Evolutionary conservation across 1,284 basidiomycete species (phyloP).

Genomic region (Neotropicomus parvogracilis): DNA sequence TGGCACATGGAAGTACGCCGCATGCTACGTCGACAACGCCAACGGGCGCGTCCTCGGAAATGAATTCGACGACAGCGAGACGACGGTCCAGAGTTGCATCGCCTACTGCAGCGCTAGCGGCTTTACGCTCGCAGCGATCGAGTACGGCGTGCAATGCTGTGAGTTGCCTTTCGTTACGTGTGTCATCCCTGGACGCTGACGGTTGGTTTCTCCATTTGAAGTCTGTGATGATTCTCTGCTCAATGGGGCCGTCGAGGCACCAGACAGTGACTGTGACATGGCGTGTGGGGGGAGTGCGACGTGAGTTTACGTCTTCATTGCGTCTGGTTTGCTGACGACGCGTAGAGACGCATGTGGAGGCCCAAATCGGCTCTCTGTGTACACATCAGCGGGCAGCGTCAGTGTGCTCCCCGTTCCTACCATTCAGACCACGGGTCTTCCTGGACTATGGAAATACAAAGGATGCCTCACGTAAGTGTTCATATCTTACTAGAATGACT

Average conservation of each 20-base stretch:
- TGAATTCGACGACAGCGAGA: constrained; percentile 29
- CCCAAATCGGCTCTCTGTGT: constrained; percentile 64
- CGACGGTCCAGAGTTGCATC: constrained; percentile 49
- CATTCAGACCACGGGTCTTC: constrained; percentile 51
- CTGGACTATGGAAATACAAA: constrained; percentile 59
- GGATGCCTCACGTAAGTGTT: constrained; percentile 61
- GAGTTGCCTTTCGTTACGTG: constrained; percentile 29
- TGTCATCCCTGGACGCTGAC: constrained; percentile 3
- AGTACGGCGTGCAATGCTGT: constrained; percentile 57
- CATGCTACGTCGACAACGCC: constrained; percentile 45
- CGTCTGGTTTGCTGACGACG: neutral
- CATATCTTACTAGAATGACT: neutral
- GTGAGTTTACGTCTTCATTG: constrained; percentile 37
- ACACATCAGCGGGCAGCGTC: constrained; percentile 50
- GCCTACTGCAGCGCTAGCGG: constrained; percentile 39
- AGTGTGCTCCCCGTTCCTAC: constrained; percentile 57
- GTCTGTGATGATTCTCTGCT: constrained; percentile 63
- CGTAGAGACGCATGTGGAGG: constrained; percentile 66
- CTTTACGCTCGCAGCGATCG: constrained; percentile 47
- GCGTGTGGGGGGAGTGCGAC: constrained; percentile 60
- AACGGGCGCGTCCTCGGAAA: constrained; percentile 47
- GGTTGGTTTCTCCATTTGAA: constrained; percentile 30
- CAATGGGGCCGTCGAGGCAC: constrained; percentile 51
- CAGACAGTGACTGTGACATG: constrained; percentile 59
- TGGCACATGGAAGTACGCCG: constrained; percentile 43